Evolutionary conservation across 352 stramenopile genomes (phyloP), one percentile per base, ranked within the genome.

Genomic region (Pythium phragmiticola): DNA sequence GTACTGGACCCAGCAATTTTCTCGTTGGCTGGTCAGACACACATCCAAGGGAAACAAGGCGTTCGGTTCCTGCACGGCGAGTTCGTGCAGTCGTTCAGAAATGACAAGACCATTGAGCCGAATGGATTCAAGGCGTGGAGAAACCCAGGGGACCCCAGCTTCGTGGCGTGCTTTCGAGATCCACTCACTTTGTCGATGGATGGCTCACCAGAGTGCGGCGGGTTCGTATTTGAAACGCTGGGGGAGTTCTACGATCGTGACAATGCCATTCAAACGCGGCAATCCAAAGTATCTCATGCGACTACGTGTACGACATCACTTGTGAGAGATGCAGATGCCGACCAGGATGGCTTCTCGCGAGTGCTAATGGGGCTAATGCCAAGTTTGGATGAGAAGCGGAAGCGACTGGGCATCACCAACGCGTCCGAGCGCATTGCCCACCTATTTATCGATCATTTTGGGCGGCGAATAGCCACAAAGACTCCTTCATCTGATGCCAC

Each of bases 201-300:
- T 41, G 65, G 65, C 5, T 66, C 59, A 4, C 65, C 65, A 7
- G 65, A 72, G 37, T 72, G 65, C 47, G 55, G 59, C 1, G 17
- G 58, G 23, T 72, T 72, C 48, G 65, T 72, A 21, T 72, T 72
- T 55, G 65, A 72, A 54, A 67, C 59, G 6, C 17, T 72, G 28
- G 49, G 54, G 0, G 65, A 72, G 23, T 72, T 72, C 42, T 64
- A 66, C 41, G 65, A 72, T 12, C 58, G 58, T 54, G 64, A 71
- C 16, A 65, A 62, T 28, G 26, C 34, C 2, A 36, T 39, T 23
- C 52, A 52, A 19, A 28, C 39, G 16, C 34, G 41, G 19, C 46
- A 59, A 54, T 43, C n/a, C 7, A 39, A 4, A 23, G 14, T 19
- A 55, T 1, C 42, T 16, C 17, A 30, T 30, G 0, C 39, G 17